Percentiles rank a stretch among this genome's conserved stretches.
Evolutionary conservation across 176 grass and related monocot genomes (phyloP).

Genomic region (Eragrostis nindensis): DNA sequence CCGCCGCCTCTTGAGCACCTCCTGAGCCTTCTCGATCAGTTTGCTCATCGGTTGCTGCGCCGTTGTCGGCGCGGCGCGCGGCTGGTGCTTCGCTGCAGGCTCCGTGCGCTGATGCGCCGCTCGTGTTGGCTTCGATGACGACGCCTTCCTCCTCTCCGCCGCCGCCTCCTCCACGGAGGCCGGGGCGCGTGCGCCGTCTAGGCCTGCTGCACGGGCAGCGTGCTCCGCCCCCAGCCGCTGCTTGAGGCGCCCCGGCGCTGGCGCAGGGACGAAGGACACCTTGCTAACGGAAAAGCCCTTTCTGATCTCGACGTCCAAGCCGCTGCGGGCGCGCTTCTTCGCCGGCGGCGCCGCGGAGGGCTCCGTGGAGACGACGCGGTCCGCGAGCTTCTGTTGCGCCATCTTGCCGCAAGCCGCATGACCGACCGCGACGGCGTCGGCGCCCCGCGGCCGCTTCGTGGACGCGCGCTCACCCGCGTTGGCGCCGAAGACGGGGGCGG

Average conservation of each 20-base stretch:
- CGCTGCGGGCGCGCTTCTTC: not conserved
- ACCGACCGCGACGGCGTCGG: not conserved
- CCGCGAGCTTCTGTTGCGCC: not conserved
- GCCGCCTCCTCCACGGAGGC: not conserved
- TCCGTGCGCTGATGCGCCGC: not conserved
- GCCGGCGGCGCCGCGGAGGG: not conserved
- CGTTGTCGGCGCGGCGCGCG: not conserved
- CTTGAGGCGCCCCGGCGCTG: not conserved
- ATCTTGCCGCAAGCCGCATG: not conserved
- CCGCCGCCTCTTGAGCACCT: not conserved
- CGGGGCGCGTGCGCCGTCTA: not conserved
- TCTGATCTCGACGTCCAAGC: not conserved
- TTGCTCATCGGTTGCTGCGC: not conserved
- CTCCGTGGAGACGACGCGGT: not conserved
- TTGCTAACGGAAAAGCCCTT: not conserved
- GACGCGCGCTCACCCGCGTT: too few relatives aligned
- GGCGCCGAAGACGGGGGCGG: too few relatives aligned
- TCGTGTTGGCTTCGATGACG: not conserved
- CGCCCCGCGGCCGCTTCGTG: too few relatives aligned
- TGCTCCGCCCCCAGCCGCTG: constrained; percentile 18
- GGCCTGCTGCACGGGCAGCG: too few relatives aligned
- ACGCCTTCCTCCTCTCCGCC: not conserved
- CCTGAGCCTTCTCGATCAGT: not conserved
- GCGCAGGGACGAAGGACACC: not conserved
- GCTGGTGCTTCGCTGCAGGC: not conserved